A percentile compares a stretch with the other conserved stretches of the same genome.
Evolutionary conservation across 257 asterid species (phyloP).

Genomic region (Penstemon eatonii): DNA sequence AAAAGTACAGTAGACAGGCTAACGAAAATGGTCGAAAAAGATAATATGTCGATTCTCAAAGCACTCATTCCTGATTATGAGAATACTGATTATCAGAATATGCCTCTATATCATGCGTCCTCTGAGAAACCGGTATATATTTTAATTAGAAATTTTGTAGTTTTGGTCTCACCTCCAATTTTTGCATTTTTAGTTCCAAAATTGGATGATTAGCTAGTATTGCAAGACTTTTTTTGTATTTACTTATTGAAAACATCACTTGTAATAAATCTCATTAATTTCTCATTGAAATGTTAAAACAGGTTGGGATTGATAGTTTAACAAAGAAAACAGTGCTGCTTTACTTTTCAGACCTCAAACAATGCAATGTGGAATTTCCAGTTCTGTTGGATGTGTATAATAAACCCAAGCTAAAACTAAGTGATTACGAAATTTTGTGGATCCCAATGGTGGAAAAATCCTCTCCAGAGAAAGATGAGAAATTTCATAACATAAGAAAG

Average conservation of each 20-base stretch:
- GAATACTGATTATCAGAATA: neutral
- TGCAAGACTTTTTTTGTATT: too few relatives aligned
- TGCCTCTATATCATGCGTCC: slow-evolving; percentile 8
- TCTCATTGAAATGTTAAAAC: neutral
- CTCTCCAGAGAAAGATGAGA: neutral
- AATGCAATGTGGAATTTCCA: neutral
- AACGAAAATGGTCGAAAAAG: neutral
- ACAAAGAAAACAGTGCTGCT: slow-evolving; percentile 12
- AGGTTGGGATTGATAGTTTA: neutral
- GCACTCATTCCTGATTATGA: neutral
- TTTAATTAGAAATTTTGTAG: neutral
- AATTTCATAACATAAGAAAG: neutral
- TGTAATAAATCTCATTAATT: too few relatives aligned
- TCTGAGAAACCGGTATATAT: neutral
- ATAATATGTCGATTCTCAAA: neutral
- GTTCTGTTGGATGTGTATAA: neutral
- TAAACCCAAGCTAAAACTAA: neutral
- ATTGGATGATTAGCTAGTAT: too few relatives aligned
- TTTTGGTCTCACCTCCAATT: too few relatives aligned
- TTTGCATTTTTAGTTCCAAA: too few relatives aligned
- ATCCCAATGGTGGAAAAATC: slow-evolving; percentile 18
- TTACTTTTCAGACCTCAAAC: slow-evolving; percentile 20
- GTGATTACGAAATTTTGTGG: slow-evolving; percentile 25
- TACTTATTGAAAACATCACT: too few relatives aligned
- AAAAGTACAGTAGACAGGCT: neutral